Conservation (phyloP, 1,284 basidiomycete species). For the Takashimella koratensis region DNA sequence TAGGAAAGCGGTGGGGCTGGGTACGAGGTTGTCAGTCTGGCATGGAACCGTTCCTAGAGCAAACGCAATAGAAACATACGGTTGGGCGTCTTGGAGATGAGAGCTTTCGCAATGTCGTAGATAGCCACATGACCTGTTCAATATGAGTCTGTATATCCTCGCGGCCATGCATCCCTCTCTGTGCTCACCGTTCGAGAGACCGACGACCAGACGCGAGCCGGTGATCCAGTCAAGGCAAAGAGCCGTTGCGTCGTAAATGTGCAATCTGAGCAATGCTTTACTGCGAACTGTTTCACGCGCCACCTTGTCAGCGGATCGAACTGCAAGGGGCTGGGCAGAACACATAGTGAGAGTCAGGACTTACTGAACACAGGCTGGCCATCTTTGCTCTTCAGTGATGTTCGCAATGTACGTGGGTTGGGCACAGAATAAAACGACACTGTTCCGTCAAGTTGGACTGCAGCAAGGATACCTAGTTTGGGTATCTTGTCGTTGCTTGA, state of each 20-base stretch:
- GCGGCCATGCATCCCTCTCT: too few relatives aligned
- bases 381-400: neutral
- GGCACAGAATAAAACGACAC: slow-evolving; percentile 71
- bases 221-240: slow-evolving; percentile 83
- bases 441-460: slow-evolving; percentile 77
- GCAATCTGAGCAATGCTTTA: slow-evolving; percentile 64
- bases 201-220: slow-evolving; percentile 70
- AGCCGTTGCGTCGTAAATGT: slow-evolving; percentile 66
- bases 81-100: too few relatives aligned
- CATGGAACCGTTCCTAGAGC: too few relatives aligned
- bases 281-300: slow-evolving; percentile 47
- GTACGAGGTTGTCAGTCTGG: neutral
- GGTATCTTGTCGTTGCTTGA: slow-evolving; percentile 38
- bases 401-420: slow-evolving; percentile 55
- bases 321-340: slow-evolving; percentile 43
- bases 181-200: slow-evolving; percentile 69
- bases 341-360: slow-evolving; percentile 42
- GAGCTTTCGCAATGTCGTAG: slow-evolving; percentile 62
- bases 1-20: slow-evolving; percentile 27
- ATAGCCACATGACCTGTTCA: slow-evolving; percentile 65
- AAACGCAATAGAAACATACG: too few relatives aligned
- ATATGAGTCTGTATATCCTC: too few relatives aligned
- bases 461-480: slow-evolving; percentile 76
- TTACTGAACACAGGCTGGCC: slow-evolving; percentile 29
- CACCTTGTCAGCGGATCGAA: too few relatives aligned